Evolutionary conservation across 106 monocot genomes (phyloP).

Genomic region (Platanthera guangdongensis): DNA sequence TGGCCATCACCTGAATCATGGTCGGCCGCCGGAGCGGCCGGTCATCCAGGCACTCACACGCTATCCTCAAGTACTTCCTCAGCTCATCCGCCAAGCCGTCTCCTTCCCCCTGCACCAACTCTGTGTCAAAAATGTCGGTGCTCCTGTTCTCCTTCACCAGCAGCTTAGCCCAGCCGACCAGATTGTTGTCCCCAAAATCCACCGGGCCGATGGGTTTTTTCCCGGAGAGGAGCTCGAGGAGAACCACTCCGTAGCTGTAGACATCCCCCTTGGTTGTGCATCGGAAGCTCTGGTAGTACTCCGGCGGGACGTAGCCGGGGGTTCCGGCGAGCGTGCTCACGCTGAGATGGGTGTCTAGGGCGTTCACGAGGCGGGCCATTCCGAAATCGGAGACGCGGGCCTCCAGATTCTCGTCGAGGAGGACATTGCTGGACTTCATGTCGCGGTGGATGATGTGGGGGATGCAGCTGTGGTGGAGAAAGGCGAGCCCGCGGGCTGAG

Average conservation of each 20-base stretch:
- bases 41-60: slow-evolving; percentile 68
- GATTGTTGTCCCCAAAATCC: slow-evolving; percentile 70
- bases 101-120: slow-evolving; percentile 9
- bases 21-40: slow-evolving; percentile 52
- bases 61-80: slow-evolving; percentile 47
- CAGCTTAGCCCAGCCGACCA: slow-evolving; percentile 85
- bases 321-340: slow-evolving; percentile 77
- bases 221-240: slow-evolving; percentile 69
- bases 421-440: slow-evolving; percentile 78
- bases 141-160: slow-evolving; percentile 51
- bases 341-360: slow-evolving; percentile 72
- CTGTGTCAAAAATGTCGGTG: slow-evolving; percentile 50
- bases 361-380: slow-evolving; percentile 69
- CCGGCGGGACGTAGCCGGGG: slow-evolving; percentile 87
- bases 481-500: slow-evolving; percentile 64
- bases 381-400: slow-evolving; percentile 79
- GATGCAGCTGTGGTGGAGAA: slow-evolving; percentile 77
- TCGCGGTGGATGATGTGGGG: slow-evolving; percentile 78
- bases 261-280: slow-evolving; percentile 84
- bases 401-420: slow-evolving; percentile 54
- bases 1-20: slow-evolving; percentile 77
- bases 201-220: slow-evolving; percentile 52
- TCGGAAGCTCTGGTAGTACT: slow-evolving; percentile 90
- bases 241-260: slow-evolving; percentile 73
- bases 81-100: slow-evolving; percentile 34